Percentiles rank a stretch among this genome's conserved stretches.
Conservation (phyloP, 768 basidiomycete species). For the Boletellus ananas region DNA sequence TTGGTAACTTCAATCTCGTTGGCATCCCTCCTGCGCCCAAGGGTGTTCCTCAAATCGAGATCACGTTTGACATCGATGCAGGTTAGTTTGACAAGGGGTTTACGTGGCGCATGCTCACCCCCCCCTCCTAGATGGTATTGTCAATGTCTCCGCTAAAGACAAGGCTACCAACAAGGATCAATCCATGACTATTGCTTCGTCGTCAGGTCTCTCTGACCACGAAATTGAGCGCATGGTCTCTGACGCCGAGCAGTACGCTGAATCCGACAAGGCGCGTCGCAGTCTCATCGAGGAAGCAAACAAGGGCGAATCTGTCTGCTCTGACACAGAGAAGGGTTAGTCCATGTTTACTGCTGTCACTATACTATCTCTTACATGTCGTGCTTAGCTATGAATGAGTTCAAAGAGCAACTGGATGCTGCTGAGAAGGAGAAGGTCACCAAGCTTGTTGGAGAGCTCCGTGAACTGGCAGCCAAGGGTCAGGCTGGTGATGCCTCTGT, state of each 20-base stretch:
- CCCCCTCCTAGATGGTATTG: slow-evolving; percentile 70
- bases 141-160: slow-evolving; percentile 95
- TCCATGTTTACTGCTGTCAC: not conserved
- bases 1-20: slow-evolving; percentile 99
- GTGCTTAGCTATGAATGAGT: slow-evolving; percentile 82
- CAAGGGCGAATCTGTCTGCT: slow-evolving; percentile 90
- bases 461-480: slow-evolving; percentile 86
- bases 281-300: slow-evolving; percentile 93
- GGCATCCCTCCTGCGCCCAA: slow-evolving; percentile 87
- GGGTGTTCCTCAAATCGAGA: slow-evolving; percentile 75
- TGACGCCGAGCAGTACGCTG: slow-evolving; percentile 92
- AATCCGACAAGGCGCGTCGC: slow-evolving; percentile 86
- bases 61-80: slow-evolving; percentile 97
- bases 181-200: slow-evolving; percentile 96
- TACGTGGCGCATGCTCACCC: not conserved
- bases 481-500: slow-evolving; percentile 79
- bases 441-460: slow-evolving; percentile 80
- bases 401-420: slow-evolving; percentile 94
- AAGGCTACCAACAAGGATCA: slow-evolving; percentile 89
- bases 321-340: slow-evolving; percentile 93
- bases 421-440: slow-evolving; percentile 93
- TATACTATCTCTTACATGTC: slow-evolving; percentile 1
- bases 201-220: slow-evolving; percentile 92
- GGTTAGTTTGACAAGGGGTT: slow-evolving; percentile 39
- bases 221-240: slow-evolving; percentile 97